Evolutionary conservation across 1,284 basidiomycete species (phyloP).

Genomic region (Schizopora paradoxa): DNA sequence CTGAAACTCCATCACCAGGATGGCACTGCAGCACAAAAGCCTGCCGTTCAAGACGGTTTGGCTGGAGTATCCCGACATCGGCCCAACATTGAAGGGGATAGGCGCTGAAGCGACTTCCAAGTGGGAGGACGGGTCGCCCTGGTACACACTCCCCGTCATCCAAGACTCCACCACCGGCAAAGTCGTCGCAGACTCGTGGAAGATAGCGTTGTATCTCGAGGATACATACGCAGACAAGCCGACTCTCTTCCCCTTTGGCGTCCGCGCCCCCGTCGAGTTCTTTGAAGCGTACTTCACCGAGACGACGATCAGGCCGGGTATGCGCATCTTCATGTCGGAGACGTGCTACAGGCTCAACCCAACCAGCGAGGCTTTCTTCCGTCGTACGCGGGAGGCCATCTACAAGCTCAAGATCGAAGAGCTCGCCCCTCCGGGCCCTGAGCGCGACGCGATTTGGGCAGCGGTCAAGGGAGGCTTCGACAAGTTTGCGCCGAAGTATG

Average conservation of each 20-base stretch:
- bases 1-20: not conserved
- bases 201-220: constrained; percentile 27
- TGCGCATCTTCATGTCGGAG: not conserved
- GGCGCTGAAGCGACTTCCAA: constrained; percentile 15
- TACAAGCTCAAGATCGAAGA: constrained; percentile 31
- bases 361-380: constrained; percentile 30
- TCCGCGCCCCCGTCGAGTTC: constrained; percentile 12
- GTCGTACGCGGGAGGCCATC: constrained; percentile 27
- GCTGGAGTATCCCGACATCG: constrained; percentile 21
- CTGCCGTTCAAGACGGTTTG: constrained; percentile 20
- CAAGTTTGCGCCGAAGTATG: constrained; percentile 19
- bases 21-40: constrained; percentile 13
- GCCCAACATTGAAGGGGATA: constrained; percentile 14
- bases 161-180: constrained; percentile 14
- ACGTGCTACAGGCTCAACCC: constrained; percentile 23
- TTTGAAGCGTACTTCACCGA: constrained; percentile 3
- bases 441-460: constrained; percentile 1
- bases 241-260: constrained; percentile 18
- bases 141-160: constrained; percentile 18
- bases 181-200: constrained; percentile 20
- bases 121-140: not conserved
- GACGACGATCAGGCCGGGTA: not conserved
- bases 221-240: constrained; percentile 23
- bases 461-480: constrained; percentile 22
- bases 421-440: not conserved